Conservation (phyloP, 192 early-diverging fungal genomes). For the Linnemannia hyalina region DNA sequence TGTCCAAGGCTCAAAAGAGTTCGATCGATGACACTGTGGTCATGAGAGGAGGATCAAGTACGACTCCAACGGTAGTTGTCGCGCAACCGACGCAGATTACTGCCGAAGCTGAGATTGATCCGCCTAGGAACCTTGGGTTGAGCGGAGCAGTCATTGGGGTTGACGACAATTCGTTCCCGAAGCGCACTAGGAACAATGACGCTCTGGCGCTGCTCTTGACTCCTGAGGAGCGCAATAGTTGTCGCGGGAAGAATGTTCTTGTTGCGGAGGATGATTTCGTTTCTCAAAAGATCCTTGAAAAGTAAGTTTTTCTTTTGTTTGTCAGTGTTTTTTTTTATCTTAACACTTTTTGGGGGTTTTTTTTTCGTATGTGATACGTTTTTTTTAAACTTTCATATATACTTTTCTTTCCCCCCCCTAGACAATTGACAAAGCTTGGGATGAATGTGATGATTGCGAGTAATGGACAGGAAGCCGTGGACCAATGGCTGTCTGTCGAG, state of each 20-base stretch:
- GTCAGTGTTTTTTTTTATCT: no score
- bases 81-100: not conserved
- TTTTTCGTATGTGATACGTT: not conserved
- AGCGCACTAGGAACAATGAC: constrained; percentile 44
- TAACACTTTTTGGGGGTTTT: no score
- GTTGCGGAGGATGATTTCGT: constrained; percentile 56
- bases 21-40: not conserved
- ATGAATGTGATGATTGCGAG: constrained; percentile 54
- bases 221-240: constrained; percentile 22
- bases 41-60: not conserved
- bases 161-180: constrained; percentile 22
- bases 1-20: not conserved
- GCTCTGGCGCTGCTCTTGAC: constrained; percentile 36
- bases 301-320: constrained; percentile 21
- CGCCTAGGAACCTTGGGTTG: constrained; percentile 13
- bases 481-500: constrained; percentile 34
- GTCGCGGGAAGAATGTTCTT: constrained; percentile 48
- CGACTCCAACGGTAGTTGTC: not conserved
- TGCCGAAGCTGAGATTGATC: constrained; percentile 4
- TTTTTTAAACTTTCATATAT: not conserved
- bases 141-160: not conserved
- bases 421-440: constrained; percentile 49
- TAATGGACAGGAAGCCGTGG: constrained; percentile 49
- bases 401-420: not conserved
- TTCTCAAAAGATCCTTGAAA: constrained; percentile 46